Percentiles rank a stretch among this genome's conserved stretches.
phyloP scores from a whole-genome alignment of 257 asterid genomes.

The Rhazya stricta region DNA sequence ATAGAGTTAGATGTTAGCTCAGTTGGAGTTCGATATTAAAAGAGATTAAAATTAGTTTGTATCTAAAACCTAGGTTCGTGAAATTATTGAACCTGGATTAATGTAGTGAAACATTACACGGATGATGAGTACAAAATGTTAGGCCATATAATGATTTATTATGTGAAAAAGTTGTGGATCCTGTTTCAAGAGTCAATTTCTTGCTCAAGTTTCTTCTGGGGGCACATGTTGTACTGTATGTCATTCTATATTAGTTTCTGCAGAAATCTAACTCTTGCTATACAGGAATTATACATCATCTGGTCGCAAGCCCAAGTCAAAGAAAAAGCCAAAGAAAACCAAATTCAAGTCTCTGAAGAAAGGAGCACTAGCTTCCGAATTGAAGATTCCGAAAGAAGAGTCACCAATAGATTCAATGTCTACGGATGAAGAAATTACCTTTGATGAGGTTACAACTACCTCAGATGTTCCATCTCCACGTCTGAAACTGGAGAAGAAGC shows the following conservation, averaged over 20 bases:
- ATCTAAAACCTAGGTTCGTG: background rate
- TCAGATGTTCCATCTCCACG: conserved; percentile 61
- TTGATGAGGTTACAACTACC: conserved; percentile 53
- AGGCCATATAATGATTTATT: background rate
- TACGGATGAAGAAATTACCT: conserved; percentile 48
- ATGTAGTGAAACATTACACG: background rate
- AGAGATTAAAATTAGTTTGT: background rate
- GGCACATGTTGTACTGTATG: background rate
- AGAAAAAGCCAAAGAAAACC: conserved; percentile 80
- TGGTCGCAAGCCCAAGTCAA: conserved; percentile 56
- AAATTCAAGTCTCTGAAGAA: conserved; percentile 93
- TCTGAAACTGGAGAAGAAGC: conserved; percentile 55
- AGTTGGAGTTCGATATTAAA: background rate
- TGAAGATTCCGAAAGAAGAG: conserved; percentile 50
- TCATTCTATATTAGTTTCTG: background rate
- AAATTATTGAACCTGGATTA: background rate
- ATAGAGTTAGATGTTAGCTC: too few species aligned
- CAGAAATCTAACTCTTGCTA: conserved; percentile 19
- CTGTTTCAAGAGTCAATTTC: background rate
- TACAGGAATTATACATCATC: conserved; percentile 49
- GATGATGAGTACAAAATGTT: background rate
- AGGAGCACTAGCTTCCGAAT: conserved; percentile 65
- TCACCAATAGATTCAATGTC: conserved; percentile 57
- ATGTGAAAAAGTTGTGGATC: background rate
- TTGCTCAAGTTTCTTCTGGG: background rate